Evolutionary conservation across 495 filamentous ascomycete species (phyloP).

Genomic region (Penicillium canariense): DNA sequence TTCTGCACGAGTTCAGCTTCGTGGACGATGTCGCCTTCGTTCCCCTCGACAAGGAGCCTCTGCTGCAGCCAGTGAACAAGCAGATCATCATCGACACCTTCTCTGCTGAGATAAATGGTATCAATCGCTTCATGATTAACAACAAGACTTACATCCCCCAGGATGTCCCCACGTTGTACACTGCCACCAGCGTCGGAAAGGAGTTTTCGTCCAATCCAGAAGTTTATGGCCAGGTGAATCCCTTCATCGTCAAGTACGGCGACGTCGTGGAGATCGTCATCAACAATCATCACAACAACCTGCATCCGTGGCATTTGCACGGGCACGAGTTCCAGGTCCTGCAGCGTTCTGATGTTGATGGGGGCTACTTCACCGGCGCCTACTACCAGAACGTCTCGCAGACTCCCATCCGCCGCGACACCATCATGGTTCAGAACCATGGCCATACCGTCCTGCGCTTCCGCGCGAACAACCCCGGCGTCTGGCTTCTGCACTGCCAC

Average conservation of each 20-base stretch:
- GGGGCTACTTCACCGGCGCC: constrained; percentile 40
- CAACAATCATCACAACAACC: constrained; percentile 60
- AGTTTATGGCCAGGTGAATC: constrained; percentile 37
- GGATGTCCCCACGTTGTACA: constrained; percentile 76
- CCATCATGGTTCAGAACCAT: constrained; percentile 52
- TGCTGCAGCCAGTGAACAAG: constrained; percentile 31
- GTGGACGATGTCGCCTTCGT: constrained; percentile 71
- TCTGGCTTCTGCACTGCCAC: constrained; percentile 82
- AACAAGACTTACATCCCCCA: constrained; percentile 53
- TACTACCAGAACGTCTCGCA: constrained; percentile 17
- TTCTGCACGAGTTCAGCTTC: constrained; percentile 59
- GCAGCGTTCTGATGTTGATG: constrained; percentile 41
- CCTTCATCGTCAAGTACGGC: constrained; percentile 45
- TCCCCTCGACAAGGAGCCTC: constrained; percentile 61
- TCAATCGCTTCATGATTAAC: constrained; percentile 42
- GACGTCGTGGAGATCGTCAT: constrained; percentile 62
- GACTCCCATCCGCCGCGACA: constrained; percentile 49
- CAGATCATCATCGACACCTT: constrained; percentile 39
- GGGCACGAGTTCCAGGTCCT: constrained; percentile 55
- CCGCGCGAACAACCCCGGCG: constrained; percentile 69
- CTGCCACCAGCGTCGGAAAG: constrained; percentile 47
- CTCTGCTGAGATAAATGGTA: constrained; percentile 62
- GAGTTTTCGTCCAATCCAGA: constrained; percentile 53
- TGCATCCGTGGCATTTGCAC: constrained; percentile 67
- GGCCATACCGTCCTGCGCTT: constrained; percentile 65